phyloP scores from a whole-genome alignment of 2,329 filamentous ascomycete genomes.

The Ascochyta lentis region DNA sequence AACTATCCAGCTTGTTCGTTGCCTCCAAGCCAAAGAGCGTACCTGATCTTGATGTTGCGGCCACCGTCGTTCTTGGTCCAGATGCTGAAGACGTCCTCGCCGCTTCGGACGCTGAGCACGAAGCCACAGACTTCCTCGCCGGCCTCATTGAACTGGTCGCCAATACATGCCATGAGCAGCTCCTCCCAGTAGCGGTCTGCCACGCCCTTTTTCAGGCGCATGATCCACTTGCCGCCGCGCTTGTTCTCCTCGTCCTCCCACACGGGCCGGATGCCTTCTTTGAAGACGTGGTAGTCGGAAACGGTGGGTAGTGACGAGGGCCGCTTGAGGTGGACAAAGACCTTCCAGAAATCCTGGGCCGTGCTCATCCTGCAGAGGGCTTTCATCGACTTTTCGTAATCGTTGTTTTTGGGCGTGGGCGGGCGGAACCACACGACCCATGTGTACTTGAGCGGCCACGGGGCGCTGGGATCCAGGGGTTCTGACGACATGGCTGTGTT shows the following conservation, averaged over 20 bases:
- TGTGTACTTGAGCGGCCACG: slow-evolving; percentile 73
- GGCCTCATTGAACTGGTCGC: slow-evolving; percentile 92
- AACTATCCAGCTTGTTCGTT: neutral
- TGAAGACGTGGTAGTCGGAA: slow-evolving; percentile 98
- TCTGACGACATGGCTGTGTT: slow-evolving; percentile 48
- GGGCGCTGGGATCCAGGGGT: slow-evolving; percentile 47
- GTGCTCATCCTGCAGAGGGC: slow-evolving; percentile 82
- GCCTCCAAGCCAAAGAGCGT: slow-evolving; percentile 45
- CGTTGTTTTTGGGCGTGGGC: slow-evolving; percentile 94
- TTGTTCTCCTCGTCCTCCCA: slow-evolving; percentile 99
- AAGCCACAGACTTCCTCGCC: slow-evolving; percentile 94
- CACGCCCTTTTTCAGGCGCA: slow-evolving; percentile 95
- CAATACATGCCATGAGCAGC: slow-evolving; percentile 85
- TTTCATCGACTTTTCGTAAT: slow-evolving; percentile 96
- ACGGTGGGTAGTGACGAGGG: slow-evolving; percentile 88
- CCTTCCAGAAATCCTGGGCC: slow-evolving; percentile 88
- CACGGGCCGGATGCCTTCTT: slow-evolving; percentile 92
- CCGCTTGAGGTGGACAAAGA: slow-evolving; percentile 87
- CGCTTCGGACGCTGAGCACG: slow-evolving; percentile 91
- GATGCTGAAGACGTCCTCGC: slow-evolving; percentile 96
- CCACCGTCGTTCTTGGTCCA: slow-evolving; percentile 96
- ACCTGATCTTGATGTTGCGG: slow-evolving; percentile 95
- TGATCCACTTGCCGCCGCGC: slow-evolving; percentile 95
- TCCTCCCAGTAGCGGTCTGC: slow-evolving; percentile 98
- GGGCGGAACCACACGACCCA: slow-evolving; percentile 99